These are phyloP conservation scores for Scopulariopsis brevicaulis DNA, from an alignment of 2,329 filamentous ascomycete genomes.

Conservation along the genomic window DNA sequence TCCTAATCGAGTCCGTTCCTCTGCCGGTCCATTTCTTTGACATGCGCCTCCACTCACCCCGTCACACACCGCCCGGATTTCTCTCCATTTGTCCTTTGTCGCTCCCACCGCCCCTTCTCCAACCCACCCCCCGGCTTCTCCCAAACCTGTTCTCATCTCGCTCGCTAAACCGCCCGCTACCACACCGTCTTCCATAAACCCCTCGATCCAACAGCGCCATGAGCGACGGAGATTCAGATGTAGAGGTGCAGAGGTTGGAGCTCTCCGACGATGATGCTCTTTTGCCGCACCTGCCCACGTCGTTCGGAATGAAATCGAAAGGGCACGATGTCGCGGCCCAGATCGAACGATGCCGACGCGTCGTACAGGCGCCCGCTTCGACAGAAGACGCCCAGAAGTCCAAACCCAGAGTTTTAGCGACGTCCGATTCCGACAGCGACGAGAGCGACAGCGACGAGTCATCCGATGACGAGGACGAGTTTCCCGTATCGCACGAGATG, in stretches of 20 bases:
- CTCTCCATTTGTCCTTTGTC: too few relatives aligned
- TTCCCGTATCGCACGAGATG: constrained; percentile 85
- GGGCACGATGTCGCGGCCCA: constrained; percentile 67
- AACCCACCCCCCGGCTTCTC: too few relatives aligned
- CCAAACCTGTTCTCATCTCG: too few relatives aligned
- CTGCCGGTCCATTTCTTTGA: too few relatives aligned
- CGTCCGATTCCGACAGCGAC: constrained; percentile 33
- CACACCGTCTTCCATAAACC: too few relatives aligned
- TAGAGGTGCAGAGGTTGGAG: constrained; percentile 35
- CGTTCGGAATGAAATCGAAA: constrained; percentile 75
- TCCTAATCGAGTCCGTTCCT: too few relatives aligned
- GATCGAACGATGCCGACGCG: constrained; percentile 66
- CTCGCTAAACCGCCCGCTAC: too few relatives aligned
- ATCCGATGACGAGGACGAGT: constrained; percentile 71
- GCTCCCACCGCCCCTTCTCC: too few relatives aligned
- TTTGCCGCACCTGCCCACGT: constrained; percentile 65
- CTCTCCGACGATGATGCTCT: constrained; percentile 56
- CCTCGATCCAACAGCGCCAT: constrained; percentile 1
- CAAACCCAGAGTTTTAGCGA: constrained; percentile 16
- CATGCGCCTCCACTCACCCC: too few relatives aligned
- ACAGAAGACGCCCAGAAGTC: constrained; percentile 7
- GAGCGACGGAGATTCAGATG: constrained; percentile 47
- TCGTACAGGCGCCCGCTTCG: constrained; percentile 13
- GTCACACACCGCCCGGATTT: too few relatives aligned
- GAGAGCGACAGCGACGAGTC: constrained; percentile 22